A percentile compares a stretch with the other conserved stretches of the same genome.
These are phyloP conservation scores for Starmerella tilneyi DNA, from an alignment of 805 yeast genomes.

Conservation along the genomic window DNA sequence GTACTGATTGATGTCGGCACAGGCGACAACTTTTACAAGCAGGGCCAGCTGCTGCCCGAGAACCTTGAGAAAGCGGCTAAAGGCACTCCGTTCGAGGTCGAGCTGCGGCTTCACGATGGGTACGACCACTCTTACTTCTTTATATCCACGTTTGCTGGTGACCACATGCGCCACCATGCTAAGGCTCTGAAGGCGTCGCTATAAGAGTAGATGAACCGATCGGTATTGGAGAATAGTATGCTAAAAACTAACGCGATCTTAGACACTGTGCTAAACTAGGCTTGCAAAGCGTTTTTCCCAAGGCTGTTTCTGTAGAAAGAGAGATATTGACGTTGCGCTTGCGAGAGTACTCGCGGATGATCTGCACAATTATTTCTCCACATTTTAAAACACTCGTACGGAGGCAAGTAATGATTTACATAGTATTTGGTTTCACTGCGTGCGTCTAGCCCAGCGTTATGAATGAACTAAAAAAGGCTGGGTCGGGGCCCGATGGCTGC, in stretches of 20 bases:
- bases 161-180: conserved; percentile 82
- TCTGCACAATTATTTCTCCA: no score
- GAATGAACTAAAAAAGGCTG: no score
- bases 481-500: no score
- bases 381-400: neutral
- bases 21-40: conserved; percentile 59
- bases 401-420: neutral
- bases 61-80: conserved; percentile 53
- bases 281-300: no score
- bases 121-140: conserved; percentile 89
- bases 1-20: conserved; percentile 75
- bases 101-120: conserved; percentile 58
- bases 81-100: conserved; percentile 48
- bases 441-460: no score
- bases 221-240: neutral
- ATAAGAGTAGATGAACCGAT: neutral
- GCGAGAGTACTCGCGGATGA: no score
- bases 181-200: conserved; percentile 29
- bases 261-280: no score
- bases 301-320: no score
- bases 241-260: no score
- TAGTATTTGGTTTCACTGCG: no score
- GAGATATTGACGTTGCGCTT: no score
- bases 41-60: conserved; percentile 64
- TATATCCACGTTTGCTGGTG: conserved; percentile 64